Percentiles rank a stretch among this genome's conserved stretches.
Evolutionary conservation across 148 eudicot species (phyloP).

Genomic region (Gaultheria prostrata): DNA sequence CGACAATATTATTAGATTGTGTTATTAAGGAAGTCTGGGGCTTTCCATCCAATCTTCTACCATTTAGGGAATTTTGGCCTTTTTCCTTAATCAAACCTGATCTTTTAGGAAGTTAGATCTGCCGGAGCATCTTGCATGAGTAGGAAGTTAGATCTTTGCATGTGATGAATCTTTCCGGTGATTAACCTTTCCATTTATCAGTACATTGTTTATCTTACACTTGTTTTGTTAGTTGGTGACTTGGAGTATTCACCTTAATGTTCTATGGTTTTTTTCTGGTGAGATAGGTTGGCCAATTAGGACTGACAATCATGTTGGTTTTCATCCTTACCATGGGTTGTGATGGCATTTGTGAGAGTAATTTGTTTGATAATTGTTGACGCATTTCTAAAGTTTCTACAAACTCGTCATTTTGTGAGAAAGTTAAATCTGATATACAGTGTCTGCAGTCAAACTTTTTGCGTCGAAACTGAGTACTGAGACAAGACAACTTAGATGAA

Average conservation of each 20-base stretch:
- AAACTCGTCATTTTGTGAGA: too few species aligned
- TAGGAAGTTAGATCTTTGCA: not conserved
- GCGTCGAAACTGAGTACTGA: not conserved
- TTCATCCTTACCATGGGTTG: not conserved
- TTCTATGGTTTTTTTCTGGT: not conserved
- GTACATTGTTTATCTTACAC: not conserved
- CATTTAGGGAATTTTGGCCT: not conserved
- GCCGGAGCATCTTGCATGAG: not conserved
- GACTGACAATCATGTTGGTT: not conserved
- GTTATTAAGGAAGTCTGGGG: not conserved
- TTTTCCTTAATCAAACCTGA: not conserved
- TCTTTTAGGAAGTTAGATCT: too few species aligned
- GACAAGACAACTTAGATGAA: conserved; percentile 2
- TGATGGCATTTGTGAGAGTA: not conserved
- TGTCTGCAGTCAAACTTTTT: too few species aligned
- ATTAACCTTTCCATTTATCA: not conserved
- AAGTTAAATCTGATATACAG: too few species aligned
- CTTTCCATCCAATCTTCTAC: not conserved
- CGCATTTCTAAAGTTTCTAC: too few species aligned
- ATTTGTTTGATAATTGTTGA: not conserved
- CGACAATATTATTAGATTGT: too few species aligned
- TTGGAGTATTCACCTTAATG: not conserved
- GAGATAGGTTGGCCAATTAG: not conserved
- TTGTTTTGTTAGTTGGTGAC: not conserved
- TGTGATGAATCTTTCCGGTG: not conserved